These are phyloP conservation scores for Dryas alaskensis DNA, from an alignment of 306 rosid species.

Conservation along the genomic window DNA sequence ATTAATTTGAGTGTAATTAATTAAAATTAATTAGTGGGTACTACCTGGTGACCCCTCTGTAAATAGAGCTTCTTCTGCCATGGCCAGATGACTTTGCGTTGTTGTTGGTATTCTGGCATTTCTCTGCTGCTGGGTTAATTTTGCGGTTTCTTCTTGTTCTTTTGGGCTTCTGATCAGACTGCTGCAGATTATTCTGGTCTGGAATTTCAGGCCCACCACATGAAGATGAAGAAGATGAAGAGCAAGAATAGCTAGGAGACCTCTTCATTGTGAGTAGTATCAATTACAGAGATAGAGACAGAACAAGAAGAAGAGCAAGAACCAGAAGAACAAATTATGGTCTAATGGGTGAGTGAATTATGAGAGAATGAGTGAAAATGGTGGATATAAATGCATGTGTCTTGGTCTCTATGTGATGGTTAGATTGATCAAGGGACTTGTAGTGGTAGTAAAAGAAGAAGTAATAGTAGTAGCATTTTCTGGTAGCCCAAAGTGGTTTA, in stretches of 20 bases:
- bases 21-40: neutral
- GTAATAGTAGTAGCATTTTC: constrained; percentile 30
- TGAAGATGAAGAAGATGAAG: constrained; percentile 47
- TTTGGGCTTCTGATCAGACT: constrained; percentile 24
- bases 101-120: constrained; percentile 26
- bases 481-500: constrained; percentile 80
- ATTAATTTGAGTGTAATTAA: neutral
- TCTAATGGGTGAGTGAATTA: neutral
- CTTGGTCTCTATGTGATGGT: neutral
- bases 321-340: neutral
- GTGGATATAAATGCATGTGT: constrained; percentile 2
- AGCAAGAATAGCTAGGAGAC: constrained; percentile 47
- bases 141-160: constrained; percentile 25
- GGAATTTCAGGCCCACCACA: constrained; percentile 24
- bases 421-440: constrained; percentile 1
- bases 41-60: constrained; percentile 93
- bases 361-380: neutral
- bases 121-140: constrained; percentile 8
- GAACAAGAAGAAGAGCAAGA: neutral
- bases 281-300: neutral
- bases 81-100: constrained; percentile 12
- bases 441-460: neutral
- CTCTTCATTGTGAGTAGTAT: constrained; percentile 53
- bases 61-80: constrained; percentile 69
- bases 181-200: neutral